Evolutionary conservation across 2,329 filamentous ascomycete species (phyloP), one percentile per base, ranked within the genome.

Genomic region (Fusarium sp.): DNA sequence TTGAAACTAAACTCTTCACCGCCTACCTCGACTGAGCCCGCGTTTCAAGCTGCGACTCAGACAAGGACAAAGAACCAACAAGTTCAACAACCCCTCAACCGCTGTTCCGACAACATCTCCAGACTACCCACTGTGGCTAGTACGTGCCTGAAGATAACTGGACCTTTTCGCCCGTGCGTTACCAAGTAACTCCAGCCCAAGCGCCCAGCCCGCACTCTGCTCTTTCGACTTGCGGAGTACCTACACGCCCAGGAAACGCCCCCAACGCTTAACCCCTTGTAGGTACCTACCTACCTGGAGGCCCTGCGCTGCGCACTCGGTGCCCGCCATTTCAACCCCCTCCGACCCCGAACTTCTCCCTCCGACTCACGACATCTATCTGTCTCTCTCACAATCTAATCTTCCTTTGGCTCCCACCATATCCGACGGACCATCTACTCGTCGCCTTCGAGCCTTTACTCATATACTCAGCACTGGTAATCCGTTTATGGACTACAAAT

Each of bases 261-360:
- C 43, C 69, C 62, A 55, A 68, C 51, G 38, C 66, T 55, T 69
- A 69, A 69, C 65, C 65, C 66, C 48, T 58, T 54, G 48, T 45
- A 67, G 54, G 58, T 70, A 63, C 56, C 62, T 57, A 30, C 29
- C 46, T 66, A 46, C 62, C 64, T 62, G 52, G 60, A 67, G 62
- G 67, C 61, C 62, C 64, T 74, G 58, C 51, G 55, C 45, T 72
- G 58, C 51, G 59, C 57, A 62, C 71, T 70, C 56, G 29, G 70
- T 71, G 68, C 73, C 73, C 70, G 57, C 73, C 73, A 74, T 75
- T 75, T 75, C 73, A 72, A 72, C 70, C 73, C 69, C 65, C 68
- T 72, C 68, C 69, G 52, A 65, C 62, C 69, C 61, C 70, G 46
- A 70, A 65, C 67, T 55, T 65, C 69, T 74, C 67, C 64, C 69